Evolutionary conservation across 257 asterid species (phyloP).

Genomic region (Capsicum rhomboideum): DNA sequence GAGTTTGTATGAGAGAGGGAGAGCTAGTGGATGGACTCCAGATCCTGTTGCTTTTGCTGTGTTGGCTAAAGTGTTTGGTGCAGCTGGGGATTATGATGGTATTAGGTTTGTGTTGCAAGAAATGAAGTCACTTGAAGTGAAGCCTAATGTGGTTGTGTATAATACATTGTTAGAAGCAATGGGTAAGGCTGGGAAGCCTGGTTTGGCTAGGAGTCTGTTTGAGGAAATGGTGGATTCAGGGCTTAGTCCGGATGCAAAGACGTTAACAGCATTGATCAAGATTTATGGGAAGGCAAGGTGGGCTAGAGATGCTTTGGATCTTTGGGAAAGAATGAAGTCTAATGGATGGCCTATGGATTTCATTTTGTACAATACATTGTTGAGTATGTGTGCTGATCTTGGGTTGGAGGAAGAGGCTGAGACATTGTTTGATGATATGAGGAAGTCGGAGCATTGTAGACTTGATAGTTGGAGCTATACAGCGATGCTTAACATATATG

Average conservation of each 20-base stretch:
- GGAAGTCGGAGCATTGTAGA: slow-evolving; percentile 34
- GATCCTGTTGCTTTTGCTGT: slow-evolving; percentile 73
- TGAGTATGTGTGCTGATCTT: slow-evolving; percentile 96
- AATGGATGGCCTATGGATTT: slow-evolving; percentile 92
- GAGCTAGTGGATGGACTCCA: slow-evolving; percentile 95
- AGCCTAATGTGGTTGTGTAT: slow-evolving; percentile 78
- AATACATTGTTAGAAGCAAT: slow-evolving; percentile 80
- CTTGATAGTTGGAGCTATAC: slow-evolving; percentile 92
- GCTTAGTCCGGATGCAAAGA: slow-evolving; percentile 63
- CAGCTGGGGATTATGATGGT: slow-evolving; percentile 89
- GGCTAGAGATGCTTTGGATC: slow-evolving; percentile 78
- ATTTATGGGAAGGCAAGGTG: slow-evolving; percentile 91
- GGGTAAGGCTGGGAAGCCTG: slow-evolving; percentile 92
- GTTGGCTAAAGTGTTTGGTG: slow-evolving; percentile 82
- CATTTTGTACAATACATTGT: slow-evolving; percentile 68
- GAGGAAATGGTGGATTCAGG: slow-evolving; percentile 90
- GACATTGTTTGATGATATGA: slow-evolving; percentile 69
- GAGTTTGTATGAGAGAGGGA: slow-evolving; percentile 82
- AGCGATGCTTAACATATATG: slow-evolving; percentile 83
- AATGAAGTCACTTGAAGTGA: slow-evolving; percentile 67
- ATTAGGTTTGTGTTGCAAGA: slow-evolving; percentile 72
- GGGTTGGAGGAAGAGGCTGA: slow-evolving; percentile 88
- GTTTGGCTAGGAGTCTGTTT: slow-evolving; percentile 73
- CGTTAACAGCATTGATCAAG: slow-evolving; percentile 74
- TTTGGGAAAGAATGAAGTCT: slow-evolving; percentile 79